Percentiles rank a stretch among this genome's conserved stretches.
phyloP scores from a whole-genome alignment of 192 early-diverging fungal species.

The Pilaira anomala region DNA sequence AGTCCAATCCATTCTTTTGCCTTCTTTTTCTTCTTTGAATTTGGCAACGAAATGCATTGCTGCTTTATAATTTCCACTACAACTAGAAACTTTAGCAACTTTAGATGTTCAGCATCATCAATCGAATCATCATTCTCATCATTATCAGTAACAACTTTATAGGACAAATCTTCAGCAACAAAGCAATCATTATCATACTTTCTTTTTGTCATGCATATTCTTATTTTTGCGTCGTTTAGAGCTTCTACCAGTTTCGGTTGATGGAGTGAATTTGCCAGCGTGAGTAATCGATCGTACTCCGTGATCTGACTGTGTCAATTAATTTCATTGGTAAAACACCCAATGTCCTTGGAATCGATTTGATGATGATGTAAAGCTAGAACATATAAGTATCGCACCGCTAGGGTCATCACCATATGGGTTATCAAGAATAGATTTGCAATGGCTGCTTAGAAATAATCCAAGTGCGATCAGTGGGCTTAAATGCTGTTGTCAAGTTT shows the following conservation, averaged over 20 bases:
- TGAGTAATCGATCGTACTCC: neutral
- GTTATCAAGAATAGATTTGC: conserved; percentile 9
- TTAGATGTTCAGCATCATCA: neutral
- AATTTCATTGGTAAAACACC: neutral
- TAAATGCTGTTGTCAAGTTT: conserved; percentile 2
- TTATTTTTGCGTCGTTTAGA: neutral
- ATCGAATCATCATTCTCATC: neutral
- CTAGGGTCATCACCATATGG: neutral
- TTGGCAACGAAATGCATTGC: conserved; percentile 3
- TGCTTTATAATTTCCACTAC: neutral
- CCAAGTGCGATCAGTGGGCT: conserved; percentile 11
- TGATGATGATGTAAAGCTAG: conserved; percentile 3
- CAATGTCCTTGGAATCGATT: neutral
- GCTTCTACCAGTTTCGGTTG: conserved; percentile 6
- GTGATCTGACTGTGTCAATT: conserved; percentile 3
- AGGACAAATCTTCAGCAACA: neutral
- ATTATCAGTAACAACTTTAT: neutral
- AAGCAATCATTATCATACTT: neutral
- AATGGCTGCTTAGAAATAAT: conserved; percentile 3
- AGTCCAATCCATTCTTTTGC: no score
- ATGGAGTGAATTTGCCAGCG: conserved; percentile 1
- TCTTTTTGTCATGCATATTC: conserved; percentile 6
- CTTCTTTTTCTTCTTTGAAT: conserved; percentile 4
- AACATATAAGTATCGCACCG: neutral
- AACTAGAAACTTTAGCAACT: neutral